phyloP scores from a whole-genome alignment of 768 basidiomycete species.

The Trametes cubensis region DNA sequence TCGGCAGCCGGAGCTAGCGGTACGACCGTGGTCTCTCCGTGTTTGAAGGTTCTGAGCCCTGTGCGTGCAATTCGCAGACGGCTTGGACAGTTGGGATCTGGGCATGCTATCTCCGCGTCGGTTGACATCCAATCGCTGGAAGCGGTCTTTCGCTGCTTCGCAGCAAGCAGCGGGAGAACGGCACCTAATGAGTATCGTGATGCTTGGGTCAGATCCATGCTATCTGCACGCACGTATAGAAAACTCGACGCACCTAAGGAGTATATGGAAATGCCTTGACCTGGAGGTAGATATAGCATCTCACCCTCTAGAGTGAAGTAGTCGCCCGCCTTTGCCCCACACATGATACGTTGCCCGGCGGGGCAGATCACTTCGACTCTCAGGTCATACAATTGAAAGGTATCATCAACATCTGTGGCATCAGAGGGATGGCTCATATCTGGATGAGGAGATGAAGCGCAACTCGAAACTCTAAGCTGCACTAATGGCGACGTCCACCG shows the following conservation, averaged over 20 bases:
- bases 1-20: constrained; percentile 29
- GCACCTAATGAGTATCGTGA: constrained; percentile 53
- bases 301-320: constrained; percentile 65
- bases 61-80: constrained; percentile 53
- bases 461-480: not conserved
- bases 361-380: constrained; percentile 66
- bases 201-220: not conserved
- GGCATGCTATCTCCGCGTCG: constrained; percentile 66
- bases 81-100: constrained; percentile 67
- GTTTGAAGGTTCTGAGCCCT: constrained; percentile 54
- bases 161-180: constrained; percentile 64
- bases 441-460: not conserved
- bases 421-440: not conserved
- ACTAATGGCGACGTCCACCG: not conserved
- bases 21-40: constrained; percentile 56
- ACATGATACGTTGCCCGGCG: constrained; percentile 55
- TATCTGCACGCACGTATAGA: not conserved
- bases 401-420: constrained; percentile 17
- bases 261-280: constrained; percentile 71
- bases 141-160: constrained; percentile 61
- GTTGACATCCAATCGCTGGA: constrained; percentile 70
- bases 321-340: constrained; percentile 67
- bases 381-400: constrained; percentile 65
- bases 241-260: constrained; percentile 50
- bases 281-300: constrained; percentile 60